phyloP scores from a whole-genome alignment of 345 rosid species.

The Dovyalis caffra region DNA sequence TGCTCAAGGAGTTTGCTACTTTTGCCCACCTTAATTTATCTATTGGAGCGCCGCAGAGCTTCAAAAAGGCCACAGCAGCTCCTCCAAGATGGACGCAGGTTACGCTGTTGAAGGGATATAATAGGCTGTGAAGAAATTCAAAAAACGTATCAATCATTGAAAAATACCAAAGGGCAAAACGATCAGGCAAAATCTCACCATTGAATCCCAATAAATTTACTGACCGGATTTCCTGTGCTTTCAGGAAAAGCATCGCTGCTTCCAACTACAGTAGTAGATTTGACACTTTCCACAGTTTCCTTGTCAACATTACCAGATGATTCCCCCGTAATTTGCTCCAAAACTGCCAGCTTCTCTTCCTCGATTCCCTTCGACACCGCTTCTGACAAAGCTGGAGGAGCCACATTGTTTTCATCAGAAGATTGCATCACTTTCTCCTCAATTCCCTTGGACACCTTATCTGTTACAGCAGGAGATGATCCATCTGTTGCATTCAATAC shows the following conservation, averaged over 20 bases:
- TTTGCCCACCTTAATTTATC: slow-evolving; percentile 13
- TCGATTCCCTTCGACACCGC: slow-evolving; percentile 12
- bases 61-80: slow-evolving; percentile 75
- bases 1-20: background rate
- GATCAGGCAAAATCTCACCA: background rate
- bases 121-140: slow-evolving; percentile 31
- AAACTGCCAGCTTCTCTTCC: slow-evolving; percentile 16
- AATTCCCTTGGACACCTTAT: slow-evolving; percentile 10
- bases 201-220: slow-evolving; percentile 4
- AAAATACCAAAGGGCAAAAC: background rate
- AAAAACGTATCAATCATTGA: background rate
- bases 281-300: slow-evolving; percentile 11
- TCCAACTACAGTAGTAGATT: slow-evolving; percentile 21
- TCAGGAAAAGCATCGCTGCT: slow-evolving; percentile 24
- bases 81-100: slow-evolving; percentile 49
- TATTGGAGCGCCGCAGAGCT: slow-evolving; percentile 43
- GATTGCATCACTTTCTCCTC: slow-evolving; percentile 5
- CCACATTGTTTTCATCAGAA: background rate
- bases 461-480: background rate
- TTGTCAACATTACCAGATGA: slow-evolving; percentile 31
- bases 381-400: slow-evolving; percentile 8
- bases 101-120: slow-evolving; percentile 24
- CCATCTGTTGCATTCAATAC: background rate
- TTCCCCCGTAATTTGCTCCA: slow-evolving; percentile 25
- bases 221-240: slow-evolving; percentile 45